These are phyloP conservation scores for Exidia glandulosa DNA, from an alignment of 768 basidiomycete species.

Conservation along the genomic window DNA sequence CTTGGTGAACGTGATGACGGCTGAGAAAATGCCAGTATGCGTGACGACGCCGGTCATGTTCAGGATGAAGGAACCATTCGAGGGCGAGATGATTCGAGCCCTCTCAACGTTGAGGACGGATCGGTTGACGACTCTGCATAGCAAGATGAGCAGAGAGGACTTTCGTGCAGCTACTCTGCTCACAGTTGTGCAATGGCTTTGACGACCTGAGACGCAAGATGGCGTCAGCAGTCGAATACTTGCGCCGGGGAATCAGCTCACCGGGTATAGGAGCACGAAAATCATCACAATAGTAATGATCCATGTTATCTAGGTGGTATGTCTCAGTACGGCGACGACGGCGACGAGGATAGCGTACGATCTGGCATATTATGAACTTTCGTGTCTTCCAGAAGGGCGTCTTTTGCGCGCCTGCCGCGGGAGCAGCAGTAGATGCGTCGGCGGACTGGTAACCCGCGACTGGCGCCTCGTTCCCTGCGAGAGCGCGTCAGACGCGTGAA, in stretches of 20 bases:
- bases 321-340: neutral
- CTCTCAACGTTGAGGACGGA: constrained; percentile 41
- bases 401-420: constrained; percentile 1
- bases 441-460: neutral
- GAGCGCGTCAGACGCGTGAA: neutral
- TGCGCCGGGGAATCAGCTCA: neutral
- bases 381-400: constrained; percentile 49
- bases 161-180: neutral
- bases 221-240: neutral
- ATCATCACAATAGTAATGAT: constrained; percentile 49
- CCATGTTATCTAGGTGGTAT: constrained; percentile 21
- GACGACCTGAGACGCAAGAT: constrained; percentile 26
- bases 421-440: neutral
- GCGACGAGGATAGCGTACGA: constrained; percentile 9
- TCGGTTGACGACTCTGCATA: constrained; percentile 36
- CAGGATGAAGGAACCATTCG: constrained; percentile 46
- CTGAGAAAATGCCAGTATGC: constrained; percentile 56
- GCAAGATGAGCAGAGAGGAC: neutral
- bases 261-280: constrained; percentile 56
- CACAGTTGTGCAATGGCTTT: constrained; percentile 48
- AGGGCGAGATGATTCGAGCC: constrained; percentile 39
- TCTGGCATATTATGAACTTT: constrained; percentile 50
- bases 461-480: neutral
- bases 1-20: constrained; percentile 49
- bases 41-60: constrained; percentile 44